Conservation (phyloP, 2,329 filamentous ascomycete species). For the Trichoderma semiorbis region DNA sequence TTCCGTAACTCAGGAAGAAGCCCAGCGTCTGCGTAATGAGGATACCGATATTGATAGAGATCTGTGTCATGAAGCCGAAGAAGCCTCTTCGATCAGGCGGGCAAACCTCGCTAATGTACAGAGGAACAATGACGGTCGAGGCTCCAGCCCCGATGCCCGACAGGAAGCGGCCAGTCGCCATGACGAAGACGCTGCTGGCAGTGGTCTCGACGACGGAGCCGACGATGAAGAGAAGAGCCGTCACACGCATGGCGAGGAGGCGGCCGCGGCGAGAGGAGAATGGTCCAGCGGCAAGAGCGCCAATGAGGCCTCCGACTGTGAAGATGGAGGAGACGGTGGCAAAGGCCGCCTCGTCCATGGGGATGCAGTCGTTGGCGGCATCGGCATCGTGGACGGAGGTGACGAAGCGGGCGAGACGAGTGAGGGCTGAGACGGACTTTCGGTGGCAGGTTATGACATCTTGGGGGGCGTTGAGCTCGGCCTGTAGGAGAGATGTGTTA, state of each 20-base stretch:
- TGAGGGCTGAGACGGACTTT: constrained; percentile 37
- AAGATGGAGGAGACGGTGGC: constrained; percentile 87
- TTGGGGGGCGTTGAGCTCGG: constrained; percentile 92
- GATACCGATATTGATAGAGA: constrained; percentile 91
- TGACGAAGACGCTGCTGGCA: constrained; percentile 60
- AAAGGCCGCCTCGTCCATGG: constrained; percentile 78
- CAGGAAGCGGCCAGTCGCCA: constrained; percentile 73
- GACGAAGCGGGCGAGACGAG: constrained; percentile 29
- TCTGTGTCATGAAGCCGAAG: constrained; percentile 82
- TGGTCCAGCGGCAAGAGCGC: constrained; percentile 76
- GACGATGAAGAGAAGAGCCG: constrained; percentile 69
- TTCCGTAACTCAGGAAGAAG: constrained; percentile 78
- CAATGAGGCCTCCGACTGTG: constrained; percentile 81
- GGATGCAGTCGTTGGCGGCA: constrained; percentile 69
- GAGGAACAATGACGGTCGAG: constrained; percentile 85
- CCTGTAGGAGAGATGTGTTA: constrained; percentile 40
- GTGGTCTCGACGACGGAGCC: constrained; percentile 75
- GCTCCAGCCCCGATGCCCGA: constrained; percentile 84
- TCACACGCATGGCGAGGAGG: constrained; percentile 70
- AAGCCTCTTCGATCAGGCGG: constrained; percentile 72
- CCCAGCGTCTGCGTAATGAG: constrained; percentile 78
- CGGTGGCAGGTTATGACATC: constrained; percentile 85
- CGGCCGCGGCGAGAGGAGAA: constrained; percentile 76
- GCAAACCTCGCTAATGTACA: constrained; percentile 91
- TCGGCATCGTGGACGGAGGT: constrained; percentile 23